These are phyloP conservation scores for Moricandia moricandioides DNA, from an alignment of 345 rosid species.

Conservation along the genomic window DNA sequence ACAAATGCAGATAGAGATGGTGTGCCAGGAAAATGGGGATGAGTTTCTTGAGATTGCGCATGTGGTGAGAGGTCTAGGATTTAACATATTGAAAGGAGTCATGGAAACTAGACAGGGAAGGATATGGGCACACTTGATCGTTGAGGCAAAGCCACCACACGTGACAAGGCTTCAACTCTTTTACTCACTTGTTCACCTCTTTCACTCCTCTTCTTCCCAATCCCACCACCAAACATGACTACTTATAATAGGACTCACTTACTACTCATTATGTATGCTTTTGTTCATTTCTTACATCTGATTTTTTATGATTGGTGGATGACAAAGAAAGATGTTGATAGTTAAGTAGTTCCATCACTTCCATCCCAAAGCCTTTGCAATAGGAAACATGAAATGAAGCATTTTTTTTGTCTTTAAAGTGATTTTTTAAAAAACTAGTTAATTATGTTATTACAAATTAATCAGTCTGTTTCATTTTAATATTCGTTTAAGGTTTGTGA, in stretches of 20 bases:
- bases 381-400: neutral
- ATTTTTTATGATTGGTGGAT: neutral
- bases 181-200: slow-evolving; percentile 76
- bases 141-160: slow-evolving; percentile 58
- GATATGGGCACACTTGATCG: slow-evolving; percentile 82
- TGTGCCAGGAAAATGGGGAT: slow-evolving; percentile 65
- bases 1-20: slow-evolving; percentile 91
- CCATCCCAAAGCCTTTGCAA: neutral
- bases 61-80: slow-evolving; percentile 61
- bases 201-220: slow-evolving; percentile 19
- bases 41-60: slow-evolving; percentile 83
- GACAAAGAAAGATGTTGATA: neutral
- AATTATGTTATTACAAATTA: too few relatives aligned
- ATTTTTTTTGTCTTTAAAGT: neutral
- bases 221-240: slow-evolving; percentile 6
- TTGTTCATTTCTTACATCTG: neutral
- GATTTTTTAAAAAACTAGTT: too few relatives aligned
- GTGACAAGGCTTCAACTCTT: slow-evolving; percentile 67
- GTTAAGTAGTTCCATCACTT: neutral
- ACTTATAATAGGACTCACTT: neutral
- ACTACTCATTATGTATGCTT: neutral
- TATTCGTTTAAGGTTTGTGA: too few relatives aligned
- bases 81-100: slow-evolving; percentile 76
- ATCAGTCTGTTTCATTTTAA: too few relatives aligned
- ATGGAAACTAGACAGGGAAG: slow-evolving; percentile 61